phyloP scores from a whole-genome alignment of 2,329 filamentous ascomycete species.

The Mycocentrospora acerina region DNA sequence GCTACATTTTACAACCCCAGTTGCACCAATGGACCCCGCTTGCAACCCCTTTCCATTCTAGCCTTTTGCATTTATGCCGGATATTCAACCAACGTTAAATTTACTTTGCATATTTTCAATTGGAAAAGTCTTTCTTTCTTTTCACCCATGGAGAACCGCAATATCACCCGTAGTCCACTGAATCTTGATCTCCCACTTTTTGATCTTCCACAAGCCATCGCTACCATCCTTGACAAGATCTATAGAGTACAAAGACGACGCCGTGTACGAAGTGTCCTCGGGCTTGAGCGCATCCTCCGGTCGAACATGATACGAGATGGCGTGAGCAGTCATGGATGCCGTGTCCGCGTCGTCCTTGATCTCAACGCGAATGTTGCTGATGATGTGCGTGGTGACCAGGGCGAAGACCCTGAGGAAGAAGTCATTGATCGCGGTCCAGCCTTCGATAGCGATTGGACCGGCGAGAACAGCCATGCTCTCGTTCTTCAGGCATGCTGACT shows the following conservation, averaged over 20 bases:
- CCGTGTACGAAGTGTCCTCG: slow-evolving; percentile 23
- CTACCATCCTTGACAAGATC: slow-evolving; percentile 16
- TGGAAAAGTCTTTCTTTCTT: too few relatives aligned
- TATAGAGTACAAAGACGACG: slow-evolving; percentile 20
- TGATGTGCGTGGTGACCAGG: slow-evolving; percentile 24
- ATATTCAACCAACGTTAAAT: too few relatives aligned
- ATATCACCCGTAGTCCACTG: slow-evolving; percentile 23
- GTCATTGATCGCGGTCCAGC: slow-evolving; percentile 17
- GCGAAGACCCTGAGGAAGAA: slow-evolving; percentile 17
- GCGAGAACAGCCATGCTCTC: slow-evolving; percentile 18
- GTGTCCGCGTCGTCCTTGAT: slow-evolving; percentile 13
- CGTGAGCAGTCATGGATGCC: slow-evolving; percentile 20
- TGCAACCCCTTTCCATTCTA: too few relatives aligned
- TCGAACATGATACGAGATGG: slow-evolving; percentile 22
- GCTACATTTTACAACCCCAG: background rate
- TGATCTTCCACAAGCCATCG: slow-evolving; percentile 27
- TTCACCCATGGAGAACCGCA: slow-evolving; percentile 9
- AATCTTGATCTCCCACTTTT: slow-evolving; percentile 27
- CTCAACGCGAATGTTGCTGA: slow-evolving; percentile 25
- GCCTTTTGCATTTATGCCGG: too few relatives aligned
- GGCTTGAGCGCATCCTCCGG: slow-evolving; percentile 18
- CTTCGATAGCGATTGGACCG: slow-evolving; percentile 13
- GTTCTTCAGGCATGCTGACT: slow-evolving; percentile 19
- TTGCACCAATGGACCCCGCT: background rate
- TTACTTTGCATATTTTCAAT: too few relatives aligned